Percentiles rank a stretch among this genome's conserved stretches.
phyloP scores from a whole-genome alignment of 108 stramenopile species.

The Hondaea fermentalgiana region DNA sequence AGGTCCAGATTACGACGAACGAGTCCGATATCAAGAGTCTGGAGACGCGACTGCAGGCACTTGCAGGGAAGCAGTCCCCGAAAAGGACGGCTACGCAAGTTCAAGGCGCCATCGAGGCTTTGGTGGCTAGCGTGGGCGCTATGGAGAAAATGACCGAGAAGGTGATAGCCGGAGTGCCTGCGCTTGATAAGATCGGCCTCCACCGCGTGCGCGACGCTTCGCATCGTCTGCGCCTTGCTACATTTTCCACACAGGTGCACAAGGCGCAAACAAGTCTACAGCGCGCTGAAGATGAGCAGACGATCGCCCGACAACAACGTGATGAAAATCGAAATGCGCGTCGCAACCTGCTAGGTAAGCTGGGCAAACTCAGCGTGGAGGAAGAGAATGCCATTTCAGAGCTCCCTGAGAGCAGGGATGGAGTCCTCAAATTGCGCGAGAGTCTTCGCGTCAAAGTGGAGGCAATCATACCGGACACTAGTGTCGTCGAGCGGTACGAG shows the following conservation, averaged over 20 bases:
- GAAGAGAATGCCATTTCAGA: neutral
- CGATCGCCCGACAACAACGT: no score
- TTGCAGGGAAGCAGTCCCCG: no score
- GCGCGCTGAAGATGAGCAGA: neutral
- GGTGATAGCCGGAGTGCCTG: neutral
- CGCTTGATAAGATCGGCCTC: neutral
- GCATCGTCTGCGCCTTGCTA: neutral
- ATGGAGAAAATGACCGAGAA: neutral
- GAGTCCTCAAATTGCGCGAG: constrained; percentile 52
- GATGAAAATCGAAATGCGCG: no score
- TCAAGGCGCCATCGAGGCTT: no score
- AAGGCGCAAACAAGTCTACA: neutral
- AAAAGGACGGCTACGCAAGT: no score
- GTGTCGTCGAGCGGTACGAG: constrained; percentile 59
- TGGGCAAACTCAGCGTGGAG: no score
- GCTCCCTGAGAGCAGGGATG: constrained; percentile 21
- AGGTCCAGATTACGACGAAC: neutral
- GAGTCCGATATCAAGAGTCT: neutral
- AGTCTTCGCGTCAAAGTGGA: constrained; percentile 53
- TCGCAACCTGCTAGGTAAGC: no score
- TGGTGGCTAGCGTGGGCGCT: no score
- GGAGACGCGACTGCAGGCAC: no score
- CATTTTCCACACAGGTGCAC: neutral
- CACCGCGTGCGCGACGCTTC: neutral
- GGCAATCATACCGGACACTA: constrained; percentile 52